phyloP scores from a whole-genome alignment of 2,329 filamentous ascomycete genomes.

The Clonostachys rosea region DNA sequence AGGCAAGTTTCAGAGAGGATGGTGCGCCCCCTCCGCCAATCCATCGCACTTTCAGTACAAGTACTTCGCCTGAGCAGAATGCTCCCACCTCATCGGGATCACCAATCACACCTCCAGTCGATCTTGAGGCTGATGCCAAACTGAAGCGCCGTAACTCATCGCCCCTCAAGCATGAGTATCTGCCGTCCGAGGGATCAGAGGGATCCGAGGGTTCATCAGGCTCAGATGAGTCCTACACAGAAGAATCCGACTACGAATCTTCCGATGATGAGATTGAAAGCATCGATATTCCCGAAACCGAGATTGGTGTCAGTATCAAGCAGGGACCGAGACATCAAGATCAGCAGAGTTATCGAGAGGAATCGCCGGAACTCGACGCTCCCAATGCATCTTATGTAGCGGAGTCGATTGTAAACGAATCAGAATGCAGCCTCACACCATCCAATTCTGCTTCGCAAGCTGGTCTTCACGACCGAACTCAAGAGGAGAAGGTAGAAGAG shows the following conservation, averaged over 20 bases:
- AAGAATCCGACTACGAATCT: conserved; percentile 41
- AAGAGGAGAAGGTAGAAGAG: conserved; percentile 23
- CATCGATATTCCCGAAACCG: conserved; percentile 53
- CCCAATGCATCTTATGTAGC: conserved; percentile 8
- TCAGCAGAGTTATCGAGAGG: not conserved
- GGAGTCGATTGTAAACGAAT: conserved; percentile 39
- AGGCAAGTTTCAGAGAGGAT: conserved; percentile 38
- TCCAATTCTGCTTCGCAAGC: conserved; percentile 81
- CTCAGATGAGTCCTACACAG: conserved; percentile 47
- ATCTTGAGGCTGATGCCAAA: conserved; percentile 31
- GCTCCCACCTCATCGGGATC: not conserved
- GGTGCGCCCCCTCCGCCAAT: conserved; percentile 51
- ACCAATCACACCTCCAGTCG: conserved; percentile 39
- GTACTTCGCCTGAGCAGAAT: conserved; percentile 26
- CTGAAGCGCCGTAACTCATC: conserved; percentile 77
- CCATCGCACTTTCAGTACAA: conserved; percentile 36
- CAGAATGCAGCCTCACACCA: conserved; percentile 63
- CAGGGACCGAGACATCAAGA: conserved; percentile 6
- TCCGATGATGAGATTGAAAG: conserved; percentile 55
- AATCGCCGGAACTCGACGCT: not conserved
- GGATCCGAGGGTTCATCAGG: conserved; percentile 52
- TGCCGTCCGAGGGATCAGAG: conserved; percentile 69
- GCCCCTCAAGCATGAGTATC: conserved; percentile 94
- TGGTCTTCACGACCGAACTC: conserved; percentile 39
- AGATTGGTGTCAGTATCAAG: conserved; percentile 52